Percentiles rank a stretch among this genome's conserved stretches.
Conservation (phyloP, 1,284 basidiomycete species). For the Sporisorium graminicola region DNA sequence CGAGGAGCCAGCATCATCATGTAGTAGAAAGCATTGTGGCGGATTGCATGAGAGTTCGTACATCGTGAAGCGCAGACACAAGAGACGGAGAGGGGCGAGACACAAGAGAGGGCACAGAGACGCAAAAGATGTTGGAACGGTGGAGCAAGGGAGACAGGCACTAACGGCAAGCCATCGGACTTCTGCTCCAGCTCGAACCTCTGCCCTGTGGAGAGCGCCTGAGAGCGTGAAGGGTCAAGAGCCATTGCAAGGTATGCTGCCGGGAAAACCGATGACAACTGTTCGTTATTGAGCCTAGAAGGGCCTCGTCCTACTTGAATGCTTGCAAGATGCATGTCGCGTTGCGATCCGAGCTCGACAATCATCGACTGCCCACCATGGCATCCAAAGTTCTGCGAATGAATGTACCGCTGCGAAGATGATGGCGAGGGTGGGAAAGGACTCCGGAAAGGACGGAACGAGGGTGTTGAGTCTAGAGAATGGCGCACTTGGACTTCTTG, state of each 20-base stretch:
- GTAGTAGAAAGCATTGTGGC: conserved; percentile 5
- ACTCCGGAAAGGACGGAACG: conserved; percentile 8
- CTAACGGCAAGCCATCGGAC: not conserved
- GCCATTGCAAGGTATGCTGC: not conserved
- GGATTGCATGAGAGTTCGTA: conserved; percentile 42
- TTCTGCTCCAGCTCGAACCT: not conserved
- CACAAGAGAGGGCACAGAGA: not conserved
- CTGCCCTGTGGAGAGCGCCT: not conserved
- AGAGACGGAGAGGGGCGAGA: conserved; percentile 12
- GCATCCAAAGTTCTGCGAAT: conserved; percentile 2
- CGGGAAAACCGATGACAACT: not conserved
- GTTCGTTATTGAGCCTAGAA: not conserved
- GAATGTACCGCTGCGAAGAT: no score
- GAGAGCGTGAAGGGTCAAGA: not conserved
- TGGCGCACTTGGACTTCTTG: conserved; percentile 83
- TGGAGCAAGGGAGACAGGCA: not conserved
- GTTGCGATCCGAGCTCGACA: conserved; percentile 1
- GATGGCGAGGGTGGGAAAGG: not conserved
- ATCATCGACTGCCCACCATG: not conserved
- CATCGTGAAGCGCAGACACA: conserved; percentile 34
- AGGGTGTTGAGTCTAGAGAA: conserved; percentile 75
- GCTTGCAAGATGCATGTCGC: not conserved
- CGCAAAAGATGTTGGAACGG: not conserved
- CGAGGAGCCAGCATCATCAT: not conserved
- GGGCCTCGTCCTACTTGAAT: not conserved